Evolutionary conservation across 768 basidiomycete species (phyloP), one percentile per base, ranked within the genome.

Genomic region (Tylopilus vinaceipallidus): DNA sequence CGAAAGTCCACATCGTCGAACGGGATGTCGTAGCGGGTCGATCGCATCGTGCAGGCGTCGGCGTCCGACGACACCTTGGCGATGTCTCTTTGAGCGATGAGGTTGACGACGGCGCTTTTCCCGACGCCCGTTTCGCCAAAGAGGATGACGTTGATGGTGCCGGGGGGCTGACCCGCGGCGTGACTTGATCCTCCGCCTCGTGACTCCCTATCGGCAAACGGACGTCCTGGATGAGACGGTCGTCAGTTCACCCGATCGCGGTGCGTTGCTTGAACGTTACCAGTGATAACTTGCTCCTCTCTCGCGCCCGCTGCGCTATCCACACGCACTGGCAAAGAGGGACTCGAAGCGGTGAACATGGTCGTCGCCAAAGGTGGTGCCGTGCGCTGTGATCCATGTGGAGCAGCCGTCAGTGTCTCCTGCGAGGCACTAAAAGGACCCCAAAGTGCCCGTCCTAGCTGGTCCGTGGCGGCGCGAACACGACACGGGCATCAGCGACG

Each of bases 21-120:
- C 13, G 32, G 16, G 24, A 63, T 46, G 12, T 41, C 4, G 47
- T 74, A 65, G 3, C 33, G 17, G 2, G 50, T 53, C 22, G 49
- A 61, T 1, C 54, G 27, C 39, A 73, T 57, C 0, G 72, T 73
- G 38, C 61, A 70, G 0, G 68, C 64, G 0, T 36, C 26, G 3
- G 63, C 60, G 6, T 56, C 47, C 3, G 35, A 42, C 6, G 58
- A 57, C 16, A 53, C 48, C 3, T n/a, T 5, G 16, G 59, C 58
- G 11, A 57, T 23, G 2, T 14, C 0, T 13, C 22, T 0, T n/a
- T 17, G 45, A 14, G 50, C 45, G 11, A 52, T 52, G 5, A 42
- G 35, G 26, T 52, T 52, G 16, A 52, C 35, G 17, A 52, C 45
- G 2, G 45, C 33, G 19, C 51, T 52, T 42, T 52, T 52, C 23